Percentiles rank a stretch among this genome's conserved stretches.
Conservation (phyloP, 352 stramenopile genomes). For the Saprolegnia parasitica region DNA sequence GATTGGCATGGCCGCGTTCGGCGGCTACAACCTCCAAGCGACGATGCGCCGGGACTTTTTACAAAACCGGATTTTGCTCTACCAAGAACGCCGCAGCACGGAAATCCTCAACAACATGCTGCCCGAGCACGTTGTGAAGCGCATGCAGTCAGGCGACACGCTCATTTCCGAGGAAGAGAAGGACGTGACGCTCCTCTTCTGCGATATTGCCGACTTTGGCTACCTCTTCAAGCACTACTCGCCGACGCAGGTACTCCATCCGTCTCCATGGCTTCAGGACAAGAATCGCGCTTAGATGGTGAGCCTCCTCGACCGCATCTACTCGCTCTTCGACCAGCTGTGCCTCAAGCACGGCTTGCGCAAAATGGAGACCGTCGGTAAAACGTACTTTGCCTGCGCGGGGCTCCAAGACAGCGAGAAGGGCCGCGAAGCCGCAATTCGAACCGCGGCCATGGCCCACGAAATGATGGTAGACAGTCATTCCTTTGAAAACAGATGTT, state of each 20-base stretch:
- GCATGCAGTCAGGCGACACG: slow-evolving; percentile 78
- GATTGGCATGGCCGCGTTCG: slow-evolving; percentile 65
- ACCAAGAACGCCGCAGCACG: slow-evolving; percentile 72
- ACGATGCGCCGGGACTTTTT: slow-evolving; percentile 82
- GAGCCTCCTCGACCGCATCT: slow-evolving; percentile 85
- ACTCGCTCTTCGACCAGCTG: slow-evolving; percentile 89
- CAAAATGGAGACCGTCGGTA: slow-evolving; percentile 92
- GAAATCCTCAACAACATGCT: slow-evolving; percentile 86
- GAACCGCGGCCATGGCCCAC: slow-evolving; percentile 65
- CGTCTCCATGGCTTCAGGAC: neutral
- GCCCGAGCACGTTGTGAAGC: slow-evolving; percentile 74
- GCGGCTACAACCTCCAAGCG: slow-evolving; percentile 78
- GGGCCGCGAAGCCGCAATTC: slow-evolving; percentile 63
- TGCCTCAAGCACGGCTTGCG: slow-evolving; percentile 86
- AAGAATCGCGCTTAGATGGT: slow-evolving; percentile 36
- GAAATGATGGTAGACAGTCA: slow-evolving; percentile 53
- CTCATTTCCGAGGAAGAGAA: slow-evolving; percentile 83
- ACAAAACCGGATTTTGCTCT: slow-evolving; percentile 65
- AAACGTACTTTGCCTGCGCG: slow-evolving; percentile 88
- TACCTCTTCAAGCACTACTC: slow-evolving; percentile 72
- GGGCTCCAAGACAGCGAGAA: slow-evolving; percentile 79
- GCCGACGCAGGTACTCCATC: slow-evolving; percentile 1
- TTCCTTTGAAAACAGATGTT: neutral
- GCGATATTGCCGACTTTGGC: slow-evolving; percentile 76
- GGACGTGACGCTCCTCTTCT: slow-evolving; percentile 85